Evolutionary conservation across 106 monocot species (phyloP), one percentile per base, ranked within the genome.

Genomic region (Dendrobium officinale): DNA sequence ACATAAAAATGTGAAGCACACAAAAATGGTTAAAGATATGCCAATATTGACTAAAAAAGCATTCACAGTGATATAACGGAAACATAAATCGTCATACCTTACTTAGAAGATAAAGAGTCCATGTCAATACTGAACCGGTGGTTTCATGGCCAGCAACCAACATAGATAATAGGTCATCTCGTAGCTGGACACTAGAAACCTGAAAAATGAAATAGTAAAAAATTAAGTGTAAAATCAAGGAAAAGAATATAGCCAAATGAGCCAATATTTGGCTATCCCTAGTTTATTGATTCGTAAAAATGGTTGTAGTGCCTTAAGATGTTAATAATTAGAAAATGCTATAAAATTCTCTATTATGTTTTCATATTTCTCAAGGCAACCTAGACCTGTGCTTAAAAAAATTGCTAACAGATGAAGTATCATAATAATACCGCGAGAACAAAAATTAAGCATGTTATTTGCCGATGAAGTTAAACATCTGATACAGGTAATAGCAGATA

Each of bases 91-190:
- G n/a, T 66, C 42, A 83, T 89, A 98, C 98, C 94, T 98, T 94
- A 83, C 92, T 95, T 79, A 95, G 79, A 85, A 98, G 98, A 87
- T 93, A 98, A 6, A 93, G 82, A 0, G 98, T 95, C 98, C 98
- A 98, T 80, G 98, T 98, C 68, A 98, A 82, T 26, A 95, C 98
- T 17, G 98, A 98, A 27, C 92, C 95, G 77, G 98, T 98, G 70
- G 98, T 98, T 85, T 98, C 98, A 83, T 98, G 95, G 37, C 98
- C 98, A 83, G 98, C 98, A 87, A 98, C 95, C 51, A 98, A 82
- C 98, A 98, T 95, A 17, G 98, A 98, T 56, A 98, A 82, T 55
- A 98, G 87, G 79, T 95, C 95, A 86, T 98, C 98, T 80, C 98
- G 73, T 75, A 98, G 80, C 80, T 98, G 98, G 64, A 87, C 79